Evolutionary conservation across 208 protist species (phyloP), one percentile per base, ranked within the genome.

Genomic region (Trypanosoma lewisi): DNA sequence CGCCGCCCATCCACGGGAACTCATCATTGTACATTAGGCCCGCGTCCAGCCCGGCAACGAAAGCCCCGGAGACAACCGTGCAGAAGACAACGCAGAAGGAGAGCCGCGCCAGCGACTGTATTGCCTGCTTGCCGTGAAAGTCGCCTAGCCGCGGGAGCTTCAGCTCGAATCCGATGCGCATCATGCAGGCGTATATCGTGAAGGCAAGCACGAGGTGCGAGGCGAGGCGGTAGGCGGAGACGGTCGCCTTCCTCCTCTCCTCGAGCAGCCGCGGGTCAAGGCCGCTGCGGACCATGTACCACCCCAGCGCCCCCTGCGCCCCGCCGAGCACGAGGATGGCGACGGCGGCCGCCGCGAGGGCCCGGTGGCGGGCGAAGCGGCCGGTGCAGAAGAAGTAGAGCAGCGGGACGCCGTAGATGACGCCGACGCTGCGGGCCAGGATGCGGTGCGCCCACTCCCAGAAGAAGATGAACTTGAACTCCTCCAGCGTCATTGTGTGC

Each of bases 391-490:
- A 36, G 69, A 97, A 98, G 67, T 91, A 97, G 23, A 95, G 21
- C 27, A 96, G 68, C 14, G 97, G 97, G n/a, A 94, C 67, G 28
- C 79, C 77, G 65, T 94, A 99, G 31, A 87, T 83, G 11, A 97
- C 45, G 37, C 97, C 97, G 47, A 98, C 67, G 17, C 84, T 65
- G 66, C 96, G 83, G 7, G 96, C 97, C 36, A 98, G 77, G 16
- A 97, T 79, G 30, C 97, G 85, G 72, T 99, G 98, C 2, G 81
- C 83, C 83, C 93, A 99, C 78, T 99, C 97, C 92, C 85, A 97
- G 63, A 93, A 99, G 73, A 97, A 99, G 49, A 99, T 99, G 51
- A 82, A 82, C 82, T 99, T 96, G 71, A 98, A 99, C 56, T 98
- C 93, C 30, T 86, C 72, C 41, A 98, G 57, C 36, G 90, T 97